Base-by-base conservation (phyloP, 805 yeast genomes). In the Metschnikowia shivogae region DNA sequence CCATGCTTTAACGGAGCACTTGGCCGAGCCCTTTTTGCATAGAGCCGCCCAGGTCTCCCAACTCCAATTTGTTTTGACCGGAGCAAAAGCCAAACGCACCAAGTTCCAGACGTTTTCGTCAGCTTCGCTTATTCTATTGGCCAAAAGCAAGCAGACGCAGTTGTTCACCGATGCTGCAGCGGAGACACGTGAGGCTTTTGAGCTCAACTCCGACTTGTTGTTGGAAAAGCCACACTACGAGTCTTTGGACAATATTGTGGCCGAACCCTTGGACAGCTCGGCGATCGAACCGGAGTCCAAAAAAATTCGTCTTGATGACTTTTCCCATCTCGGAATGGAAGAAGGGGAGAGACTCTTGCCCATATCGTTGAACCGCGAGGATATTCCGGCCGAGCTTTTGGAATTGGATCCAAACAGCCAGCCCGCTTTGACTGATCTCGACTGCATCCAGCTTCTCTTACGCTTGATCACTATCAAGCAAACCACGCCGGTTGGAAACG, bases 31-130 rank as follows among this genome's bases (percentile, higher is more conserved):
- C 6, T 72, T 79, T 4, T 66, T 86, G 48, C 63, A 68, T 1
- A 75, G 74, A 49, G 87, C 82, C 2, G 76, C 79, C 36, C 73
- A 76, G 11, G 59, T 84, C 9, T 80, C 89, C 0, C 76, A 79
- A 1, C 72, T 89, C 38, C 68, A 77, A 40, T 77, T 83, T 52
- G 77, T 83, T 0, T 66, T 92, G 37, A 86, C 97, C 1, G 98
- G 98, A 53, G 86, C 93, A 45, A 82, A 82, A 54, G 97, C 96
- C 8, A 84, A 82, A 60, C 74, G 93, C 59, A 92, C 98, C 4
- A 86, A 86, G 62, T 87, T 71, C 61, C 98, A 92, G 65, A 74
- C 74, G 39, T 74, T 71, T 29, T 79, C 82, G n/a, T 77, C 84
- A 22, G 77, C 96, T 0, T 80, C 88, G 33, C 74, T 92, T 48